A percentile compares a stretch with the other conserved stretches of the same genome.
These are phyloP conservation scores for Pachysandra terminalis DNA, from an alignment of 164 flowering plant species.

Conservation along the genomic window DNA sequence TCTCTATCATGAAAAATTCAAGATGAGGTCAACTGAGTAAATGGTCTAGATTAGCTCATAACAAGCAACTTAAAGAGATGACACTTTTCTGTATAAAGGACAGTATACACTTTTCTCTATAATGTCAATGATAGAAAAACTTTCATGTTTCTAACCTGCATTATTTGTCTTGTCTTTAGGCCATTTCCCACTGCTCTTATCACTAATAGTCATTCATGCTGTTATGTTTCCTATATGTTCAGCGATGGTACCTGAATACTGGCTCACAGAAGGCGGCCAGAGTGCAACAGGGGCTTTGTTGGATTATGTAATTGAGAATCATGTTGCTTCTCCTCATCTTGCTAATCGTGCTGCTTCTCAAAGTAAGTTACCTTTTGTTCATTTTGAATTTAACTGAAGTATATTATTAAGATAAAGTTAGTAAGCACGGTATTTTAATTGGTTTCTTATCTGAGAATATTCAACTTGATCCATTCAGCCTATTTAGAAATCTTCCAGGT, in stretches of 20 bases:
- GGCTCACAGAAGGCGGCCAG: constrained; percentile 99
- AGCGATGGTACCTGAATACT: constrained; percentile 92
- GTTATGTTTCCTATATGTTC: constrained; percentile 11
- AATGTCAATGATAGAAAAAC: too few species aligned
- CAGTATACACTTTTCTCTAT: too few species aligned
- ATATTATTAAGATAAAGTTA: too few species aligned
- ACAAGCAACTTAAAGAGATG: too few species aligned
- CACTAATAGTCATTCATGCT: neutral
- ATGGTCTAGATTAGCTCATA: neutral
- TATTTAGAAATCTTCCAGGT: constrained; percentile 37
- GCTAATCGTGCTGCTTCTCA: constrained; percentile 90
- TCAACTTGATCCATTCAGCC: constrained; percentile 1
- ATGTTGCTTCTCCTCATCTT: constrained; percentile 79
- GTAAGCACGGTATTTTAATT: too few species aligned
- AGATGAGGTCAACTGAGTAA: neutral
- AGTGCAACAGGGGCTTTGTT: constrained; percentile 94
- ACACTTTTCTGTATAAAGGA: too few species aligned
- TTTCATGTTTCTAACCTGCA: too few species aligned
- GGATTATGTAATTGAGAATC: constrained; percentile 73
- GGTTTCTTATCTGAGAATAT: neutral
- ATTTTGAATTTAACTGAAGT: neutral
- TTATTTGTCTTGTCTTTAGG: too few species aligned
- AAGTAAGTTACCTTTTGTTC: constrained; percentile 35
- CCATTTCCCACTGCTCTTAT: neutral
- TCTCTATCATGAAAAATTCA: neutral